Percentiles rank a stretch among this genome's conserved stretches.
phyloP scores from a whole-genome alignment of 2,329 filamentous ascomycete species.

The Penicillium sp. region DNA sequence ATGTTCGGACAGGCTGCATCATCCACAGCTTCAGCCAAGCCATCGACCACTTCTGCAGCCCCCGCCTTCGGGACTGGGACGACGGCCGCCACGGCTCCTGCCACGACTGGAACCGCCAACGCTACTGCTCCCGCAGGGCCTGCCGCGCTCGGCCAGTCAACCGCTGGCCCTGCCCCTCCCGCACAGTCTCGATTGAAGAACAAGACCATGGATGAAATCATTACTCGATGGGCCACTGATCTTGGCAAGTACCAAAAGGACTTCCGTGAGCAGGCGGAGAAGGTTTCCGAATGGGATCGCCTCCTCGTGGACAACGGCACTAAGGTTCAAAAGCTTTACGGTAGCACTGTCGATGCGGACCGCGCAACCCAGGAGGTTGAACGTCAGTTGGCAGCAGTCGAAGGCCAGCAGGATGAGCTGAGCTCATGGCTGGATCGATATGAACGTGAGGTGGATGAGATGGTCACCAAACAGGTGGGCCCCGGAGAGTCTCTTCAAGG shows the following conservation, averaged over 20 bases:
- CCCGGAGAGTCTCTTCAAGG: conserved; percentile 75
- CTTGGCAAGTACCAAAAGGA: conserved; percentile 95
- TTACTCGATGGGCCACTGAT: conserved; percentile 94
- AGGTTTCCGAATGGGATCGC: conserved; percentile 88
- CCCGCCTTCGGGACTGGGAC: conserved; percentile 8
- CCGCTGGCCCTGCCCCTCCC: conserved; percentile 76
- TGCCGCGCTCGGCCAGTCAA: conserved; percentile 66
- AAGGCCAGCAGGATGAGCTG: conserved; percentile 90
- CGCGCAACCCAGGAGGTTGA: conserved; percentile 92
- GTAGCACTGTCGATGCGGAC: conserved; percentile 90
- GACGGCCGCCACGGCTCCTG: conserved; percentile 28
- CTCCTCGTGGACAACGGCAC: conserved; percentile 90
- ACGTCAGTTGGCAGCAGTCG: conserved; percentile 83
- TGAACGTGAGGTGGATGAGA: conserved; percentile 85
- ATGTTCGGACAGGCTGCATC: conserved; percentile 29
- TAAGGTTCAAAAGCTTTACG: conserved; percentile 91
- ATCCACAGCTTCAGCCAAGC: conserved; percentile 34
- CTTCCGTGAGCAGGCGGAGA: conserved; percentile 85
- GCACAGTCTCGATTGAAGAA: conserved; percentile 87
- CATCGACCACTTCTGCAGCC: conserved; percentile 5
- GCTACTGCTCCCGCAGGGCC: conserved; percentile 33
- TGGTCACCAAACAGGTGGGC: conserved; percentile 80
- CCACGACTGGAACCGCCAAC: conserved; percentile 23
- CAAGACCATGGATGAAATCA: conserved; percentile 99
- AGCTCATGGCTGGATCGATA: conserved; percentile 87